Base-by-base conservation (phyloP, 345 rosid genomes). In the Iberis pinnata region DNA sequence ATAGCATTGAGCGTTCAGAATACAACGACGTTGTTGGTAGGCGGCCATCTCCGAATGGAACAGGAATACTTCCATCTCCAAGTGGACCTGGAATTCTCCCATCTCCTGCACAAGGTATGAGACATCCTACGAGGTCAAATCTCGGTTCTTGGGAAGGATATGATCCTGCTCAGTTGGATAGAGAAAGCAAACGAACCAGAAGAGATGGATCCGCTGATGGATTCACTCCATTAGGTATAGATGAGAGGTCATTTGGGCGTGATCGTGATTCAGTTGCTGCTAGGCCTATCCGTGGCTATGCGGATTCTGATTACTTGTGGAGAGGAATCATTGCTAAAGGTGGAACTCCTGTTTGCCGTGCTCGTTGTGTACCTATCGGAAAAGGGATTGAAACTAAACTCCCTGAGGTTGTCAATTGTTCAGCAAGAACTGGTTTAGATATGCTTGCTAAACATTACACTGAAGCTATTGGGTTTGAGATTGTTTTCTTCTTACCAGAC, bases 371-470 rank as follows among this genome's bases (percentile, higher is more conserved):
- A 43, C 77, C 75, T 24, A 53, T 76, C 12, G 80, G 80, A 38
- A 71, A 62, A 49, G 73, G 76, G 45, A 69, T 72, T 42, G 79
- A 71, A 40, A 48, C 45, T 39, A 76, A 71, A 44, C 74, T 79
- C 80, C 98, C 98, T 49, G 84, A 74, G 68, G 81, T 81, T 49
- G 73, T 92, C 51, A 88, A 92, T 63, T 92, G 98, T 73, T 88
- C 98, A 14, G 98, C 98, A 60, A 77, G 96, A 73, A 92, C 98
- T 14, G 95, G 98, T 62, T 62, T 92, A 79, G 98, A 92, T 75
- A 78, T 83, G 84, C 95, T 92, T 6, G 66, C 93, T 19, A 81
- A 81, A 68, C 97, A 88, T 64, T 81, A 77, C 63, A 70, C 74
- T 3, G 93, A 85, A 71, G 84, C 95, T 22, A 64, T 75, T 56